Conservation (phyloP, 1,284 basidiomycete genomes). For the Irpex sp. region DNA sequence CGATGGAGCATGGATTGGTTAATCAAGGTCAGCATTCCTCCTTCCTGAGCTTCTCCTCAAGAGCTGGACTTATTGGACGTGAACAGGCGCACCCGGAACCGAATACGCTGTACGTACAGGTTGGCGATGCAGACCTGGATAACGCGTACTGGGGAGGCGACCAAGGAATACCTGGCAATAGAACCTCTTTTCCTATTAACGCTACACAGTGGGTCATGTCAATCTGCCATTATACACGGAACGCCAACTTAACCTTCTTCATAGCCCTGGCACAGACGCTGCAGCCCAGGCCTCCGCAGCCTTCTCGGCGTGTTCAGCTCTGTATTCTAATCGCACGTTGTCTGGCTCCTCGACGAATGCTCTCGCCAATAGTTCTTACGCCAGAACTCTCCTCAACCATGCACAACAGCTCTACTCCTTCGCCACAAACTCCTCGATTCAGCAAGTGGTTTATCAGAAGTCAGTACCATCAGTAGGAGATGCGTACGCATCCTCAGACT, state of each 20-base stretch:
- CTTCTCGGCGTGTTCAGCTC: constrained; percentile 79
- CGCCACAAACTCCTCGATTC: constrained; percentile 60
- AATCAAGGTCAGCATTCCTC: constrained; percentile 58
- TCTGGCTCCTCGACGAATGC: constrained; percentile 58
- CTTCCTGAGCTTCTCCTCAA: not conserved
- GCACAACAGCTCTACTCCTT: constrained; percentile 73
- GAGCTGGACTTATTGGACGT: not conserved
- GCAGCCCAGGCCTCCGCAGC: constrained; percentile 82
- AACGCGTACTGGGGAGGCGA: constrained; percentile 91
- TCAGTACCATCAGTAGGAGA: constrained; percentile 61
- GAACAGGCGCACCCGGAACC: constrained; percentile 78
- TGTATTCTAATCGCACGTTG: constrained; percentile 57
- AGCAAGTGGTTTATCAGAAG: constrained; percentile 56
- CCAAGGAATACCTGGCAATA: constrained; percentile 66
- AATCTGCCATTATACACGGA: not conserved
- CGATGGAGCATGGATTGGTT: constrained; percentile 92
- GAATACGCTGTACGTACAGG: constrained; percentile 75
- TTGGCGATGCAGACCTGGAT: constrained; percentile 61
- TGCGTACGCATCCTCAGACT: constrained; percentile 74
- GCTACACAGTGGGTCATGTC: constrained; percentile 38
- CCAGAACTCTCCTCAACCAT: constrained; percentile 65
- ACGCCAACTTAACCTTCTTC: not conserved
- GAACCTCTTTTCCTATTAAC: constrained; percentile 79
- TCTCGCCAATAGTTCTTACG: constrained; percentile 74
- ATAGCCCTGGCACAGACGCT: constrained; percentile 82